Conservation (phyloP, 2,329 filamentous ascomycete genomes). For the Lasiodiplodia citricola region DNA sequence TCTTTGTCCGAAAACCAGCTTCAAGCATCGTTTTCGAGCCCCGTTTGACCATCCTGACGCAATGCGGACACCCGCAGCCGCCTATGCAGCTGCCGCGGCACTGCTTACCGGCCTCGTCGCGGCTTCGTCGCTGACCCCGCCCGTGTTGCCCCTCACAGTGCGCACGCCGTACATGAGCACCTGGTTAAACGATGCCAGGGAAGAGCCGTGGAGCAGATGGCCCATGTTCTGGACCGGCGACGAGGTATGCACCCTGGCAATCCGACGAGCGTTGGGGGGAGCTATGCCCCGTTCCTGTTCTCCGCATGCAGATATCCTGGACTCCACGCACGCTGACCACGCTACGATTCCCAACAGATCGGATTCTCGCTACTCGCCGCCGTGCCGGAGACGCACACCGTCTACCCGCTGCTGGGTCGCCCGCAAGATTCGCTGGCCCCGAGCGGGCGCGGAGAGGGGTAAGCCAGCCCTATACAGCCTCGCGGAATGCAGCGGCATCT, state of each 20-base stretch:
- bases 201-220: constrained; percentile 81
- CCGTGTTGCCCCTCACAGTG: constrained; percentile 57
- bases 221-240: constrained; percentile 83
- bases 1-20: neutral
- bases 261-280: constrained; percentile 10
- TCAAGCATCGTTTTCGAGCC: constrained; percentile 1
- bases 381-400: constrained; percentile 62
- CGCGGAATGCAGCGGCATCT: neutral
- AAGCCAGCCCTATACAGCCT: constrained; percentile 28
- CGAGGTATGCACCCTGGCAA: constrained; percentile 50
- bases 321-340: constrained; percentile 20
- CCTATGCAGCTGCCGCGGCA: constrained; percentile 33
- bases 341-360: constrained; percentile 45
- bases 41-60: constrained; percentile 24
- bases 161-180: constrained; percentile 58
- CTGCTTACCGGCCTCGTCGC: constrained; percentile 50
- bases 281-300: constrained; percentile 3
- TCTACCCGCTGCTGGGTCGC: constrained; percentile 69
- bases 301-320: constrained; percentile 18
- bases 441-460: constrained; percentile 45
- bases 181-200: constrained; percentile 69
- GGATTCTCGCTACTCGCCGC: constrained; percentile 69
- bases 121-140: constrained; percentile 61
- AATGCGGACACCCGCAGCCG: constrained; percentile 38
- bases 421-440: constrained; percentile 66